A percentile compares a stretch with the other conserved stretches of the same genome.
phyloP scores from a whole-genome alignment of 2,329 filamentous ascomycete genomes.

The Hypoxylon sp. region DNA sequence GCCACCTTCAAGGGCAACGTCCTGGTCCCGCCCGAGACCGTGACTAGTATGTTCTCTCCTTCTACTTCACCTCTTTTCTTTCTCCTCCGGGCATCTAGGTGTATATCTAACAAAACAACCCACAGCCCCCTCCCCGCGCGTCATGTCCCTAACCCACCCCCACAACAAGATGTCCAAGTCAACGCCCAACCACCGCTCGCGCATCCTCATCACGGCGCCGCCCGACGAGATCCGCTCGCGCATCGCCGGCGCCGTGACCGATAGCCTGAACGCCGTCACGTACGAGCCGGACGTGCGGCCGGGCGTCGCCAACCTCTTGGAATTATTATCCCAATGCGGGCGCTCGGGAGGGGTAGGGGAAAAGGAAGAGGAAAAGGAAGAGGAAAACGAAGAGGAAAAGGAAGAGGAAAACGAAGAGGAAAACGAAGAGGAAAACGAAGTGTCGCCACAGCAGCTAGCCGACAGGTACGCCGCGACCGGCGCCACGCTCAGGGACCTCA shows the following conservation, averaged over 20 bases:
- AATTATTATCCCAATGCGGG: slow-evolving; percentile 80
- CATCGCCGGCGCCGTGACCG: slow-evolving; percentile 80
- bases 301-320: slow-evolving; percentile 87
- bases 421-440: slow-evolving; percentile 39
- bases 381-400: slow-evolving; percentile 31
- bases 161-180: slow-evolving; percentile 95
- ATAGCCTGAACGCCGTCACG: slow-evolving; percentile 73
- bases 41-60: slow-evolving; percentile 69
- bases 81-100: not conserved
- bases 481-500: slow-evolving; percentile 68
- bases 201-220: slow-evolving; percentile 84
- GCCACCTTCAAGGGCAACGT: slow-evolving; percentile 68
- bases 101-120: slow-evolving; percentile 27
- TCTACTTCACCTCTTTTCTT: not conserved
- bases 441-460: slow-evolving; percentile 52
- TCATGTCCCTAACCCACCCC: slow-evolving; percentile 90
- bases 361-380: slow-evolving; percentile 27
- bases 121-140: slow-evolving; percentile 79
- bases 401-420: slow-evolving; percentile 34
- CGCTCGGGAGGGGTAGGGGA: slow-evolving; percentile 8
- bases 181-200: slow-evolving; percentile 74
- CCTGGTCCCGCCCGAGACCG: slow-evolving; percentile 74
- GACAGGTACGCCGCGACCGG: slow-evolving; percentile 51
- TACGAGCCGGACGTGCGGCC: slow-evolving; percentile 79
- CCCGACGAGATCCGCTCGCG: slow-evolving; percentile 74